These are phyloP conservation scores for Excoecaria cochinchinensis DNA, from an alignment of 345 rosid genomes.

Conservation along the genomic window DNA sequence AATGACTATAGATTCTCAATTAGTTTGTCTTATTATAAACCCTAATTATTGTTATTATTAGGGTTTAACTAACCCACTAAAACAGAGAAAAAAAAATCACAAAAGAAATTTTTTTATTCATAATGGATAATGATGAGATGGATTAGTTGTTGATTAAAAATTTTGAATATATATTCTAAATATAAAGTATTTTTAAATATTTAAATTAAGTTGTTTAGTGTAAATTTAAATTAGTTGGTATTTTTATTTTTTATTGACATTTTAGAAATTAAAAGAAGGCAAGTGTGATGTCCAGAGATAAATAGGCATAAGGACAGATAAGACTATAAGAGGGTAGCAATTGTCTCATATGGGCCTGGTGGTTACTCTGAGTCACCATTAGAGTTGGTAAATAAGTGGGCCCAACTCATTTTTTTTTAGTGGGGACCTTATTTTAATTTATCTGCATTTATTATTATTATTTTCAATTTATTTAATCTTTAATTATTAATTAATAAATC, in stretches of 20 bases:
- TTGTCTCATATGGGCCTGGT: conserved; percentile 31
- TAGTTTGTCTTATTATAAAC: conserved; percentile 6
- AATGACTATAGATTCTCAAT: not conserved
- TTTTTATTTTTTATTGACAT: not conserved
- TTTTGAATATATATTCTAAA: no score
- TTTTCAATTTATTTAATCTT: conserved; percentile 26
- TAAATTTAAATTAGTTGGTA: no score
- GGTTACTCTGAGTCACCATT: not conserved
- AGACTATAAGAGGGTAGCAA: not conserved
- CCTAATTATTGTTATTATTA: not conserved
- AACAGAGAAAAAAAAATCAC: not conserved
- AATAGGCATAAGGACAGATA: not conserved
- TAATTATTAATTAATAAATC: no score
- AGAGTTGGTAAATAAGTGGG: conserved; percentile 15
- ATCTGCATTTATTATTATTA: not conserved
- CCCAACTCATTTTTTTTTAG: conserved; percentile 1
- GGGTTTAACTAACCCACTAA: not conserved
- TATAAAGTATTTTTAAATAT: no score
- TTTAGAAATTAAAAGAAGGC: not conserved
- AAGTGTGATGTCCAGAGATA: not conserved
- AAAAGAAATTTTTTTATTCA: not conserved
- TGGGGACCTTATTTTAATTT: conserved; percentile 15
- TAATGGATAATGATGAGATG: no score
- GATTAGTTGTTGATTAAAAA: no score
- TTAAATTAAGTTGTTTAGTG: no score